These are phyloP conservation scores for Ogataea pilisensis DNA, from an alignment of 805 yeast genomes.

Conservation along the genomic window DNA sequence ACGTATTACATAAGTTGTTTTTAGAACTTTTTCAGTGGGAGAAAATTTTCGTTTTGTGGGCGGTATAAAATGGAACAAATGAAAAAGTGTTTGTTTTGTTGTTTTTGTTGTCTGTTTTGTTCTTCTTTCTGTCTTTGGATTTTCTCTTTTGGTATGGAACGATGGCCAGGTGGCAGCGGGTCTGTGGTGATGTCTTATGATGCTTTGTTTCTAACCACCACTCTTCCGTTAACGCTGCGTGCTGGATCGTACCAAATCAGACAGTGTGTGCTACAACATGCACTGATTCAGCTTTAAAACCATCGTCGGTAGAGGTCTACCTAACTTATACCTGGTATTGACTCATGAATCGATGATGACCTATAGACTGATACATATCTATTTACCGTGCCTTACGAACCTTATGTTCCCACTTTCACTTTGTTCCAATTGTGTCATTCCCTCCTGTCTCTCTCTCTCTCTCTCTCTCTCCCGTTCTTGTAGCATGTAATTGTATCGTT, in stretches of 20 bases:
- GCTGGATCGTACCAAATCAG: constrained; percentile 19
- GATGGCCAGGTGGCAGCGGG: constrained; percentile 14
- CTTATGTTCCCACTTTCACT: no score
- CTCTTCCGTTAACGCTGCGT: constrained; percentile 17
- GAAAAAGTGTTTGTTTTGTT: no score
- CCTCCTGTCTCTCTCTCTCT: no score
- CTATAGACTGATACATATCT: constrained; percentile 74
- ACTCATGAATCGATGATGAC: constrained; percentile 98
- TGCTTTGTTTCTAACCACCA: constrained; percentile 1
- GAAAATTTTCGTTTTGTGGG: no score
- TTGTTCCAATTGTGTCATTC: no score
- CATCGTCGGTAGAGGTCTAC: constrained; percentile 98
- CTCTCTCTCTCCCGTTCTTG: no score
- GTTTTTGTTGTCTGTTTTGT: neutral
- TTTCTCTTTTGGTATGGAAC: constrained; percentile 5
- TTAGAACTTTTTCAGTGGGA: no score
- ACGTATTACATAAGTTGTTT: no score
- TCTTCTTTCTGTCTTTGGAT: neutral
- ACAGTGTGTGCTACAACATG: neutral
- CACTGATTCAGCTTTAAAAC: constrained; percentile 75
- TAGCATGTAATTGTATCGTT: no score
- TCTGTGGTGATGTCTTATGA: neutral
- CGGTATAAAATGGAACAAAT: no score
- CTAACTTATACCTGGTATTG: constrained; percentile 35
- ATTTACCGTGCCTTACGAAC: neutral